A percentile compares a stretch with the other conserved stretches of the same genome.
These are phyloP conservation scores for Arthrobotrys sphaeroides DNA, from an alignment of 2,329 filamentous ascomycete genomes.

Conservation along the genomic window DNA sequence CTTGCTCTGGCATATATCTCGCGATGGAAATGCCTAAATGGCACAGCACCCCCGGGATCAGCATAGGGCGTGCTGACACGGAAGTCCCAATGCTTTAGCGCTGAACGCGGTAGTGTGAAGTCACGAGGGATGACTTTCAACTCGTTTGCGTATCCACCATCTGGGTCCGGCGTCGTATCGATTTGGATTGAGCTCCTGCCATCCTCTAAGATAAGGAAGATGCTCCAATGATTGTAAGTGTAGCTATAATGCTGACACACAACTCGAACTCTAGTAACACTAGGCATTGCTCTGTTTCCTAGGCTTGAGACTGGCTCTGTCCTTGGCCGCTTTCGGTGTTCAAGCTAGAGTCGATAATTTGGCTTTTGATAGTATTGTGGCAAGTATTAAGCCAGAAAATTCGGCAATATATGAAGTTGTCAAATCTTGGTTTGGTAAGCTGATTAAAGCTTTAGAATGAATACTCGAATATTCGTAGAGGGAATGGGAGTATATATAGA, in stretches of 20 bases:
- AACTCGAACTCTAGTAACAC: not conserved
- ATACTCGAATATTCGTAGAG: too few species aligned
- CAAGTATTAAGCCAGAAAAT: too few species aligned
- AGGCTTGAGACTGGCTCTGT: too few species aligned
- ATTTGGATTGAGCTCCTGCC: not conserved
- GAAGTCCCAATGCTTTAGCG: constrained; percentile 3
- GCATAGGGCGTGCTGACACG: not conserved
- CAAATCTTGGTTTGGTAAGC: too few species aligned
- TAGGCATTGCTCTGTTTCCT: not conserved
- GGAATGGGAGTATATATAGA: too few species aligned
- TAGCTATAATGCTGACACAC: not conserved
- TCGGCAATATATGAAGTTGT: too few species aligned
- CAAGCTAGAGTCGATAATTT: too few species aligned
- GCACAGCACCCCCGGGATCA: not conserved
- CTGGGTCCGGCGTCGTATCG: not conserved
- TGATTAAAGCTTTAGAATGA: too few species aligned
- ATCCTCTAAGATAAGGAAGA: constrained; percentile 6
- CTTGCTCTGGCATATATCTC: not conserved
- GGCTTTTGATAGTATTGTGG: too few species aligned
- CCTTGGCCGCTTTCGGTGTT: too few species aligned
- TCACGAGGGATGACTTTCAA: not conserved
- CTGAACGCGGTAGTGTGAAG: not conserved
- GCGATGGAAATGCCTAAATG: not conserved
- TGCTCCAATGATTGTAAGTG: constrained; percentile 2
- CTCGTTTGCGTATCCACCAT: not conserved